phyloP scores from a whole-genome alignment of 2,329 filamentous ascomycete genomes.

The Beauveria asiatica region DNA sequence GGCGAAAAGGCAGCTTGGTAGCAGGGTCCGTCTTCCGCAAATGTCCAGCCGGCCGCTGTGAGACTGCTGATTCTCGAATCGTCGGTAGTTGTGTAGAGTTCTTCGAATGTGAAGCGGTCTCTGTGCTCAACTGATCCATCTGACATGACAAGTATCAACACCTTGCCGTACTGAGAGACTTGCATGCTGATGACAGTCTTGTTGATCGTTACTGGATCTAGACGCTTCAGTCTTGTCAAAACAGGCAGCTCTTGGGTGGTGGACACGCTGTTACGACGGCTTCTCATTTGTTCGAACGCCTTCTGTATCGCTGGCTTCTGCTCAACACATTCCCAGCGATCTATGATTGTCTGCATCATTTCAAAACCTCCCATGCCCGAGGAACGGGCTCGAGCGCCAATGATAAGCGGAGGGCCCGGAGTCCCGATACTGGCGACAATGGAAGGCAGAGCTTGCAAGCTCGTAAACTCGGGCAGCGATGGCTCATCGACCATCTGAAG shows the following conservation, averaged over 20 bases:
- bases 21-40: conserved; percentile 55
- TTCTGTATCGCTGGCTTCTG: conserved; percentile 59
- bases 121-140: conserved; percentile 77
- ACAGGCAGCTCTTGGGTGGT: conserved; percentile 21
- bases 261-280: conserved; percentile 46
- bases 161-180: conserved; percentile 60
- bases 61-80: conserved; percentile 59
- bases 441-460: conserved; percentile 64
- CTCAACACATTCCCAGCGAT: conserved; percentile 74
- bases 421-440: conserved; percentile 52
- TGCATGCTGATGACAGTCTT: conserved; percentile 64
- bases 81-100: conserved; percentile 57
- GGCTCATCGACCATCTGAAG: conserved; percentile 41
- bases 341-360: conserved; percentile 64
- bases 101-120: conserved; percentile 64
- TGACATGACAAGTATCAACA: conserved; percentile 64
- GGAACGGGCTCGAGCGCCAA: conserved; percentile 63
- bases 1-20: conserved; percentile 54
- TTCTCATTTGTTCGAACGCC: conserved; percentile 67
- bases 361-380: conserved; percentile 47
- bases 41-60: conserved; percentile 70
- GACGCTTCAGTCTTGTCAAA: conserved; percentile 45
- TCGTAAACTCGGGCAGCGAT: conserved; percentile 57
- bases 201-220: conserved; percentile 60
- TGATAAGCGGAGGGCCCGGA: conserved; percentile 51